These are phyloP conservation scores for Mycena indigotica DNA, from an alignment of 768 basidiomycete species.

Conservation along the genomic window DNA sequence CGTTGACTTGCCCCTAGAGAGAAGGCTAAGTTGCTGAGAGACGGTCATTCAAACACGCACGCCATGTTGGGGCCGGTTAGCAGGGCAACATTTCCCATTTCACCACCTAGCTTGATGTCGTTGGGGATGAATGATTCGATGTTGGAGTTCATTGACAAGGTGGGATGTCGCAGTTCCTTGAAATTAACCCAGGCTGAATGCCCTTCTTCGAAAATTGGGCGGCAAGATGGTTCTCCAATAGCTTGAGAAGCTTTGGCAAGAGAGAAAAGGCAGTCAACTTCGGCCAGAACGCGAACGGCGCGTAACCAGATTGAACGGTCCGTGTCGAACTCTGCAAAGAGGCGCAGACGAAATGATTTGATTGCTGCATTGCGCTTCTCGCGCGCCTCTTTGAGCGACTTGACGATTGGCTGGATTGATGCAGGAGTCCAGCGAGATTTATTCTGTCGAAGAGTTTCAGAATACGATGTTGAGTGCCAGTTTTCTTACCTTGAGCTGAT, in stretches of 20 bases:
- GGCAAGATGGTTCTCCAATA: conserved; percentile 90
- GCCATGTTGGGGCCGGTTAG: conserved; percentile 95
- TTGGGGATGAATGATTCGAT: conserved; percentile 89
- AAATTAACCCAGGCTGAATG: conserved; percentile 86
- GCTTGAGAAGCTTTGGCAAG: conserved; percentile 87
- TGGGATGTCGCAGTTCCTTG: conserved; percentile 86
- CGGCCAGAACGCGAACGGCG: conserved; percentile 83
- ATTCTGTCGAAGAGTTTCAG: conserved; percentile 44
- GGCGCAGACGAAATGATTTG: conserved; percentile 78
- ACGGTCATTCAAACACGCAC: conserved; percentile 43
- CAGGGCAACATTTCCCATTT: conserved; percentile 73
- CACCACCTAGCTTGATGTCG: conserved; percentile 81
- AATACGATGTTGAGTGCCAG: neutral
- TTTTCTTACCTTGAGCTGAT: conserved; percentile 71
- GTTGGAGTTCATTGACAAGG: conserved; percentile 64
- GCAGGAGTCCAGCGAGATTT: conserved; percentile 78
- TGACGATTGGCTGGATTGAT: conserved; percentile 68
- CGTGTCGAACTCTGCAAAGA: conserved; percentile 80
- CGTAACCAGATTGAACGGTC: conserved; percentile 82
- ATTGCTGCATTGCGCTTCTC: conserved; percentile 81
- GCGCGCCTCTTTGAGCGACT: conserved; percentile 88
- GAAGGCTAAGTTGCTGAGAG: conserved; percentile 7
- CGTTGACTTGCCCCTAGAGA: conserved; percentile 73
- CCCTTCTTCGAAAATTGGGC: conserved; percentile 84
- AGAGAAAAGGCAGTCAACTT: conserved; percentile 95